Evolutionary conservation across 2,329 filamentous ascomycete species (phyloP), one percentile per base, ranked within the genome.

Genomic region (Trichoderma afroharzianum): DNA sequence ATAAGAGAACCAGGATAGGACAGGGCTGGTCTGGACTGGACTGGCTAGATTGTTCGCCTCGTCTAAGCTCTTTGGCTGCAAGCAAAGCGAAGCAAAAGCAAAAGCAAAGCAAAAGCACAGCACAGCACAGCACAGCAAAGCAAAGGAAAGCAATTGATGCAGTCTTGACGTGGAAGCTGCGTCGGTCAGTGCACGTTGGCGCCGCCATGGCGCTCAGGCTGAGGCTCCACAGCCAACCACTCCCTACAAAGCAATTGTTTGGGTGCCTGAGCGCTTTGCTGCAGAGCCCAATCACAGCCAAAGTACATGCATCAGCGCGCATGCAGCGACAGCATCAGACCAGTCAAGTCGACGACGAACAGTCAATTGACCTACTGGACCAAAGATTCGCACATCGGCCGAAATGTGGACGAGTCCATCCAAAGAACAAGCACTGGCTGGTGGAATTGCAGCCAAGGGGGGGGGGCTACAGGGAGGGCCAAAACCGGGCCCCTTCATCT

Each of bases 401-500:
- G 26, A 63, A 43, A 47, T 43, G 59, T 39, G 33, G 43, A 50
- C 28, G 28, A 58, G 28, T 2, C 30, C 53, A 15, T 8, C 28
- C 57, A n/a, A 6, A 32, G 28, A 30, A 32, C 28, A 58, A 33
- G 28, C 32, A 55, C 9, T 28, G 11, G 11, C 33, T 15, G 50
- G 50, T 15, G 43, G 53, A 68, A 68, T 50, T 32, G 63, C 33
- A 68, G 66, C 36, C 66, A 18, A 68, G 66, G 66, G 64, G 55
- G 66, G 66, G 64, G 53, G n/a, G 15, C 21, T 14, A 39, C 32
- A 57, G 36, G 36, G 53, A 36, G 47, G 63, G 28, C 63, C 32
- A 59, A 68, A 68, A 33, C 55, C 36, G 66, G 66, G 36, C 36
- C 66, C 63, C 66, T 68, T 68, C 55, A 61, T 68, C 66, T 68